Evolutionary conservation across 2,329 filamentous ascomycete species (phyloP), one percentile per base, ranked within the genome.

Genomic region (Ophiostoma piceae): DNA sequence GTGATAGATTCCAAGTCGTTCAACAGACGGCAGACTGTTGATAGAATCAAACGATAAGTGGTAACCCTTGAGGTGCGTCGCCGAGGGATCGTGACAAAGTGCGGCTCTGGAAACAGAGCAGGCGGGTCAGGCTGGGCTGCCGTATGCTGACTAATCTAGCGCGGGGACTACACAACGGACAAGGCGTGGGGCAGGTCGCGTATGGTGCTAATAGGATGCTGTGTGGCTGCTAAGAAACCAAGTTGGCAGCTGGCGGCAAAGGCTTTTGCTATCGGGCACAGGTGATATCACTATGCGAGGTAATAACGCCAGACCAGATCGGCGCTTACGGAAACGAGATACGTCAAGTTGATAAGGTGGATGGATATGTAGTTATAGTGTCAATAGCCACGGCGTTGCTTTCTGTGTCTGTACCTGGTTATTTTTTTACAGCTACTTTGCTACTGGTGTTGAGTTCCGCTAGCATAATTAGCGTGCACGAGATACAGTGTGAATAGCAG

Each of bases 241-340:
- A 26, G 9, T 26, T 57, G 26, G 11, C 32, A 32, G 57, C 57
- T 16, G 14, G 12, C 54, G 26, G 12, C 57, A 62, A 62, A 26
- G 57, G 57, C 57, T 2, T 32, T 35, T 16, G n/a, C 47, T n/a
- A 22, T 9, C n/a, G n/a, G n/a, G 26, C n/a, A 26, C 16, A 57
- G 51, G n/a, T 57, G 51, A 14, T 62, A 62, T 62, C 57, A 26
- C 26, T 60, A 8, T 41, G 67, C 35, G 35, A 43, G 22, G 39
- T 37, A 47, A 68, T 68, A 54, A 41, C 39, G 69, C 64, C 51
- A 57, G 51, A 57, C 51, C n/a, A 26, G 66, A 66, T 47, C 57
- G 67, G 69, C 66, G 66, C 66, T 68, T 70, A 70, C 57, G 41
- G 60, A 22, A 32, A 39, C 14, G 16, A 54, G 19, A 51, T 69